phyloP scores from a whole-genome alignment of 2,329 filamentous ascomycete genomes.

The Phialemoniopsis sp. region DNA sequence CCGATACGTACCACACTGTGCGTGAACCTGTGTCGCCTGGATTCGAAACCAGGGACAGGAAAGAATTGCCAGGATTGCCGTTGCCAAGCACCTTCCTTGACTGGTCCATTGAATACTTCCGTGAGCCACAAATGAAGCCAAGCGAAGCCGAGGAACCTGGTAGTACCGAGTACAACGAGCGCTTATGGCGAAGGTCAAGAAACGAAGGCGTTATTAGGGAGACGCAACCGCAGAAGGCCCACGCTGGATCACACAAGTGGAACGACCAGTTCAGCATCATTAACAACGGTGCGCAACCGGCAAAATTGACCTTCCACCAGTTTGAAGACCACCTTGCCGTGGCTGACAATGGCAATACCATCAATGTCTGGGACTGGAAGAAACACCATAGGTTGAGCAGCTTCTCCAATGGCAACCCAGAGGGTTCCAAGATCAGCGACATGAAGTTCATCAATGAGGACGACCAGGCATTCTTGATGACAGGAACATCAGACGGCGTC shows the following conservation, averaged over 20 bases:
- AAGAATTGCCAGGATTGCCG: constrained; percentile 62
- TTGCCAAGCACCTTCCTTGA: constrained; percentile 82
- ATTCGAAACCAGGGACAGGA: constrained; percentile 60
- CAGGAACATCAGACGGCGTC: constrained; percentile 90
- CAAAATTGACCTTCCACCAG: constrained; percentile 94
- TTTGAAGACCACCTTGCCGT: constrained; percentile 95
- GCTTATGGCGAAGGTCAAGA: constrained; percentile 85
- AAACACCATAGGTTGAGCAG: constrained; percentile 68
- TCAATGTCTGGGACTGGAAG: constrained; percentile 93
- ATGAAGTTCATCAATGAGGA: constrained; percentile 98
- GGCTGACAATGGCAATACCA: constrained; percentile 86
- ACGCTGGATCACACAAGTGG: constrained; percentile 83
- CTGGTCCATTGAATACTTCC: constrained; percentile 97
- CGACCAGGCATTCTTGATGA: constrained; percentile 91
- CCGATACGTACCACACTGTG: constrained; percentile 71
- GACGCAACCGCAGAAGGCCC: constrained; percentile 89
- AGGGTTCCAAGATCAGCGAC: constrained; percentile 88
- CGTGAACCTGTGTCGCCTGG: constrained; percentile 76
- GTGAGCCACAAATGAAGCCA: constrained; percentile 96
- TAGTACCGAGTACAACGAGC: constrained; percentile 92
- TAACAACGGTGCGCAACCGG: constrained; percentile 84
- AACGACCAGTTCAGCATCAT: constrained; percentile 78
- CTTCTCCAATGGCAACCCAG: constrained; percentile 92
- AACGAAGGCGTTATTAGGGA: constrained; percentile 91
- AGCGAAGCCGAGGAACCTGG: constrained; percentile 95